These are phyloP conservation scores for Cyamopsis tetragonoloba DNA, from an alignment of 306 rosid genomes.

Conservation along the genomic window DNA sequence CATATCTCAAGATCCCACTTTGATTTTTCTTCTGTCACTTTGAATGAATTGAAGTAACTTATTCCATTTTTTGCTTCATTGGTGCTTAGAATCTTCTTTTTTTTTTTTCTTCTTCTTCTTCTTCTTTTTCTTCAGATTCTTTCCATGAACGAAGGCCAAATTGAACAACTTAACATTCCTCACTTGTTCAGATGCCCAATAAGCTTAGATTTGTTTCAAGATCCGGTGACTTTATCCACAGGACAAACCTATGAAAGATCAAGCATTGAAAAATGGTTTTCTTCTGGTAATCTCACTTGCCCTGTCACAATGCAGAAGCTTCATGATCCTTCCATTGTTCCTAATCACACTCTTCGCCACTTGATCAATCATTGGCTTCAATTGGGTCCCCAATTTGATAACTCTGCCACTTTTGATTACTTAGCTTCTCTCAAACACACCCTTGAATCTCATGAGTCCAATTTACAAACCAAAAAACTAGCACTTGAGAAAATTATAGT, in stretches of 20 bases:
- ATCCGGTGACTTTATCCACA: conserved; percentile 84
- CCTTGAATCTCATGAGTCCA: conserved; percentile 43
- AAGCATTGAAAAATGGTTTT: conserved; percentile 77
- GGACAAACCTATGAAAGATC: conserved; percentile 94
- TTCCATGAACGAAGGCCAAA: conserved; percentile 57
- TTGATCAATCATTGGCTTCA: conserved; percentile 75
- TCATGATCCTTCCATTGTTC: conserved; percentile 76
- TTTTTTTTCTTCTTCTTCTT: no score
- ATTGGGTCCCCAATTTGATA: conserved; percentile 37
- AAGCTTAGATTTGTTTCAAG: conserved; percentile 80
- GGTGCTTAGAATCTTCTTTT: conserved; percentile 9
- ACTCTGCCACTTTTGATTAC: conserved; percentile 40
- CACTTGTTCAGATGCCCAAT: conserved; percentile 85
- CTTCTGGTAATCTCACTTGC: conserved; percentile 84
- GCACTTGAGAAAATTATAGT: conserved; percentile 47
- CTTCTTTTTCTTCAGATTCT: no score
- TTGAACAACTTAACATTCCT: conserved; percentile 56
- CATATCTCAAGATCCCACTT: conserved; percentile 20
- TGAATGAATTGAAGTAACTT: conserved; percentile 1
- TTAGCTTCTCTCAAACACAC: conserved; percentile 43
- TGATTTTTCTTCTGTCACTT: conserved; percentile 32
- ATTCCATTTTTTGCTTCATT: conserved; percentile 15
- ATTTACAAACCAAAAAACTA: conserved; percentile 46
- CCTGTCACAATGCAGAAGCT: conserved; percentile 98
- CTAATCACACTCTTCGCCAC: conserved; percentile 80